These are phyloP conservation scores for maize (Zea mays) DNA, from an alignment of 176 grass and related monocot genomes.

Conservation along the genomic window DNA sequence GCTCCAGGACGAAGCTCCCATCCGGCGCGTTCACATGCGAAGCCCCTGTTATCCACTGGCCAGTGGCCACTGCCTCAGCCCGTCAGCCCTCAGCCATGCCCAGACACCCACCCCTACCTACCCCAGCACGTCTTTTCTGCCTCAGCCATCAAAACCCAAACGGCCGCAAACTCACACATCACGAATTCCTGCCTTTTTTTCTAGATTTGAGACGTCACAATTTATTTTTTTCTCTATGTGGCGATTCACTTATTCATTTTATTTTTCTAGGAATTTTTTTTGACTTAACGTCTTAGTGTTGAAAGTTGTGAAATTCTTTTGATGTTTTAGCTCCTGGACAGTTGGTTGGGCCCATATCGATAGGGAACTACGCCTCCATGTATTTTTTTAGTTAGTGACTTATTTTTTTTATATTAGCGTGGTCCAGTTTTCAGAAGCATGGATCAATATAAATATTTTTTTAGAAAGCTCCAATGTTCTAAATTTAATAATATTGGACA, in stretches of 20 bases:
- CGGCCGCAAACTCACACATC: not conserved
- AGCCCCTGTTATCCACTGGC: not conserved
- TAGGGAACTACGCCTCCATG: not conserved
- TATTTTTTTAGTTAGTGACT: not conserved
- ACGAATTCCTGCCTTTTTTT: not conserved
- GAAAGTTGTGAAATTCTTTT: too few relatives aligned
- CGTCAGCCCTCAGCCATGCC: too few relatives aligned
- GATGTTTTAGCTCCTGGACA: not conserved
- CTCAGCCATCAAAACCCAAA: not conserved
- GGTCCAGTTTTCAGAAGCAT: not conserved
- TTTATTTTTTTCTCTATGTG: not conserved
- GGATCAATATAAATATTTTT: too few relatives aligned
- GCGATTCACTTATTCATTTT: not conserved
- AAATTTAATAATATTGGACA: too few relatives aligned
- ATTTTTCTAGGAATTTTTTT: too few relatives aligned
- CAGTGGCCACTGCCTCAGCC: too few relatives aligned
- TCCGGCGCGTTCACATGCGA: conserved; percentile 5
- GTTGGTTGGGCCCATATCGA: not conserved
- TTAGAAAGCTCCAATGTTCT: too few relatives aligned
- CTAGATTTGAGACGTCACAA: not conserved
- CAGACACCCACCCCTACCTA: too few relatives aligned
- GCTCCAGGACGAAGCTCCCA: not conserved
- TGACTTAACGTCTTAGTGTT: not conserved
- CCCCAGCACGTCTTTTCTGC: not conserved
- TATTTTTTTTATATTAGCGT: not conserved